Evolutionary conservation across 345 rosid species (phyloP).

Genomic region (Schrenkiella parvula): DNA sequence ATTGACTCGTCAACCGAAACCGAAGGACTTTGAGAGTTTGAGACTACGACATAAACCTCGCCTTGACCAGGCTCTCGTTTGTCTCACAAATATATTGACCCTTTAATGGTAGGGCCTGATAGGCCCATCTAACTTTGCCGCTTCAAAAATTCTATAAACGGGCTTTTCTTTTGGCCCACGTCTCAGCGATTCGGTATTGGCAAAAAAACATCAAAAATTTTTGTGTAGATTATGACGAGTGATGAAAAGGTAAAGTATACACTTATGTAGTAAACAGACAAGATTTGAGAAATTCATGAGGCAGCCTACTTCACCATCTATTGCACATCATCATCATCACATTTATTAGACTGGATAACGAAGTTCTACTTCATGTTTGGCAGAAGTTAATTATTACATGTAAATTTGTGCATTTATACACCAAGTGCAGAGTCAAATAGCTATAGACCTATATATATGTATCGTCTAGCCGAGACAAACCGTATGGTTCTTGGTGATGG

Average conservation of each 20-base stretch:
- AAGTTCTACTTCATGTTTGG: background rate
- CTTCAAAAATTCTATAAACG: background rate
- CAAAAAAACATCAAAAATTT: background rate
- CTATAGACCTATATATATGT: constrained; percentile 7
- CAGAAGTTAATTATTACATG: constrained; percentile 30
- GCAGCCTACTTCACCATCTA: background rate
- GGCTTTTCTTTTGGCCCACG: background rate
- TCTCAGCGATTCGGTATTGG: background rate
- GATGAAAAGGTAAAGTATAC: background rate
- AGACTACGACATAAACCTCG: background rate
- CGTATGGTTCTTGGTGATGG: constrained; percentile 15
- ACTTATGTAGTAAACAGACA: background rate
- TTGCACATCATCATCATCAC: background rate
- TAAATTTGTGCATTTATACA: constrained; percentile 15
- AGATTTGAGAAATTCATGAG: background rate
- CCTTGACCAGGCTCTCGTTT: background rate
- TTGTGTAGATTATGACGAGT: background rate
- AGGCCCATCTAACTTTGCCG: background rate
- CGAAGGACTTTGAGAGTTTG: background rate
- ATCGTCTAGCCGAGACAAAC: constrained; percentile 31
- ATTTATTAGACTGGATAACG: background rate
- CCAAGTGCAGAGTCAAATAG: constrained; percentile 7
- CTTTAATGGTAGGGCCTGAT: background rate
- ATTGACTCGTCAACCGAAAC: constrained; percentile 22
- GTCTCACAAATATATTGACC: background rate